phyloP scores from a whole-genome alignment of 192 early-diverging fungal species.

The Coemansia erecta region DNA sequence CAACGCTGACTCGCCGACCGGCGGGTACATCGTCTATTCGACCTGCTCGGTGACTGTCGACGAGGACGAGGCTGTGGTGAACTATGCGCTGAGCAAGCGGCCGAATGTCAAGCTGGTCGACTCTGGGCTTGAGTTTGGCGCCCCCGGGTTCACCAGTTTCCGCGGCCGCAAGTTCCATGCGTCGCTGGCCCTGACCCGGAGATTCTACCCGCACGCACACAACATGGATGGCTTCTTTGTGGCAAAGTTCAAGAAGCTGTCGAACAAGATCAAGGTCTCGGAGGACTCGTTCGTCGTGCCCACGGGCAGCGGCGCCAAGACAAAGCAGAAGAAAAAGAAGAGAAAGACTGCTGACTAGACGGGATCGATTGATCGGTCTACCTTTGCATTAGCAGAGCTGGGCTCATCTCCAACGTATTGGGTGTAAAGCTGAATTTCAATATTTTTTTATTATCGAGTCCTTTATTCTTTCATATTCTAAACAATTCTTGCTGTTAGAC shows the following conservation, averaged over 20 bases:
- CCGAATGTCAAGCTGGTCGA: slow-evolving; percentile 91
- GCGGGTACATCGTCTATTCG: slow-evolving; percentile 96
- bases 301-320: slow-evolving; percentile 37
- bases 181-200: slow-evolving; percentile 73
- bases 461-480: too few species aligned
- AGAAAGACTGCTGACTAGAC: background rate
- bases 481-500: too few species aligned
- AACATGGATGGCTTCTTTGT: slow-evolving; percentile 99
- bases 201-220: slow-evolving; percentile 96
- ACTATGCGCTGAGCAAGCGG: slow-evolving; percentile 92
- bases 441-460: too few species aligned
- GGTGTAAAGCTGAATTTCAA: too few species aligned
- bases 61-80: slow-evolving; percentile 96
- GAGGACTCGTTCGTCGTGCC: slow-evolving; percentile 40
- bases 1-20: slow-evolving; percentile 89
- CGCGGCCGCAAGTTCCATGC: slow-evolving; percentile 87
- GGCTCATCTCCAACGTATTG: too few species aligned
- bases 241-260: slow-evolving; percentile 93
- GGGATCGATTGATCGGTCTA: too few species aligned
- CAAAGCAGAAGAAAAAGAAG: slow-evolving; percentile 47
- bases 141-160: slow-evolving; percentile 87
- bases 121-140: slow-evolving; percentile 89
- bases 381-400: too few species aligned
- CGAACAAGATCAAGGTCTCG: slow-evolving; percentile 65
- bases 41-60: slow-evolving; percentile 98